A percentile compares a stretch with the other conserved stretches of the same genome.
These are phyloP conservation scores for Medicago truncatula DNA, from an alignment of 306 rosid genomes.

Conservation along the genomic window DNA sequence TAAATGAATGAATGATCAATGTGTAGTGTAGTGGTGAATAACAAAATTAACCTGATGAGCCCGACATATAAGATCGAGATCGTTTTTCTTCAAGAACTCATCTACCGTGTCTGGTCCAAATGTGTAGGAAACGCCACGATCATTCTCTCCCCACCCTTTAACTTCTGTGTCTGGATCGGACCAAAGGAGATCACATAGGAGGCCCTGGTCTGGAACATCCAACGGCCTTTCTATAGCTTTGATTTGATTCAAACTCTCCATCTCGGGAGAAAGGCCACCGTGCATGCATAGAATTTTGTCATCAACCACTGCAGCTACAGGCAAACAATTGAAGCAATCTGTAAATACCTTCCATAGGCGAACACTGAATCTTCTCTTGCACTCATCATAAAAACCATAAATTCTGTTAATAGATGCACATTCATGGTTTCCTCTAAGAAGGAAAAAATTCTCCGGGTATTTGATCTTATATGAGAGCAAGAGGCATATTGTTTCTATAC, in stretches of 20 bases:
- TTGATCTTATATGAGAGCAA: constrained; percentile 80
- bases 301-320: constrained; percentile 80
- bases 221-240: constrained; percentile 73
- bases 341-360: constrained; percentile 86
- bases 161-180: constrained; percentile 79
- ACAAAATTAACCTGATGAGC: constrained; percentile 72
- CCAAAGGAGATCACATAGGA: constrained; percentile 89
- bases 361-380: constrained; percentile 84
- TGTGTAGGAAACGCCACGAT: constrained; percentile 90
- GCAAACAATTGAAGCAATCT: constrained; percentile 85
- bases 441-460: constrained; percentile 78
- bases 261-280: constrained; percentile 87
- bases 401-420: constrained; percentile 91
- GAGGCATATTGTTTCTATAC: constrained; percentile 83
- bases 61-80: constrained; percentile 83
- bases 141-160: constrained; percentile 92
- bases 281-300: constrained; percentile 93
- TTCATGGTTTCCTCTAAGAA: constrained; percentile 90
- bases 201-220: constrained; percentile 93
- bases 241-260: constrained; percentile 65
- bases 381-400: constrained; percentile 90
- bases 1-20: not conserved
- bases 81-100: constrained; percentile 82
- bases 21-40: not conserved
- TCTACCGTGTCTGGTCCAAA: constrained; percentile 80